phyloP scores from a whole-genome alignment of 2,329 filamentous ascomycete genomes.

The Xylariaceae sp. region DNA sequence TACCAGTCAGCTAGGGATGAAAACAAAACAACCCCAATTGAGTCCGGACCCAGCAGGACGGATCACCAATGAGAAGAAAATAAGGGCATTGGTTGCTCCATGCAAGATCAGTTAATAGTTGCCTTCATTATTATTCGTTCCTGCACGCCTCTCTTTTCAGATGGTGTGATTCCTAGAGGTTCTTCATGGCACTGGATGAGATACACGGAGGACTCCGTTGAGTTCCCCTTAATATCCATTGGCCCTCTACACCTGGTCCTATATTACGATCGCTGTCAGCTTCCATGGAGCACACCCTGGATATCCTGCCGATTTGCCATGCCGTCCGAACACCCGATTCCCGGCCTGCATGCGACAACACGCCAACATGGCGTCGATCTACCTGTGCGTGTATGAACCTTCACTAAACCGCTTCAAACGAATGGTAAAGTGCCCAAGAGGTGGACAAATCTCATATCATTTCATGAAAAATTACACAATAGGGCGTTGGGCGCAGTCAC shows the following conservation, averaged over 20 bases:
- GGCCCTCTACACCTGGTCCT: not conserved
- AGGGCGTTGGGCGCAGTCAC: not conserved
- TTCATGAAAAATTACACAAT: not conserved
- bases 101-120: not conserved
- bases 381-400: not conserved
- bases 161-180: not conserved
- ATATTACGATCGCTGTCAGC: not conserved
- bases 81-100: not conserved
- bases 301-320: not conserved
- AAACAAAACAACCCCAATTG: slow-evolving; percentile 1
- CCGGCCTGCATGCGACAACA: not conserved
- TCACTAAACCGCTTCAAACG: too few species aligned
- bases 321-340: not conserved
- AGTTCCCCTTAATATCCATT: not conserved
- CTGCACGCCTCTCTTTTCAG: not conserved
- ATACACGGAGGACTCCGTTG: too few species aligned
- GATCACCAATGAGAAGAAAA: slow-evolving; percentile 14
- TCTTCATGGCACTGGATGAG: not conserved
- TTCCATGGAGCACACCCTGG: not conserved
- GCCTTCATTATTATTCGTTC: not conserved
- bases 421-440: too few species aligned
- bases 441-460: not conserved
- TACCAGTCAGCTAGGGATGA: not conserved
- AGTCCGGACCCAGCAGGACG: slow-evolving; percentile 9
- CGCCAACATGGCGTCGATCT: not conserved